These are phyloP conservation scores for Mucor racemosus DNA, from an alignment of 371 early-diverging fungal species.

Conservation along the genomic window DNA sequence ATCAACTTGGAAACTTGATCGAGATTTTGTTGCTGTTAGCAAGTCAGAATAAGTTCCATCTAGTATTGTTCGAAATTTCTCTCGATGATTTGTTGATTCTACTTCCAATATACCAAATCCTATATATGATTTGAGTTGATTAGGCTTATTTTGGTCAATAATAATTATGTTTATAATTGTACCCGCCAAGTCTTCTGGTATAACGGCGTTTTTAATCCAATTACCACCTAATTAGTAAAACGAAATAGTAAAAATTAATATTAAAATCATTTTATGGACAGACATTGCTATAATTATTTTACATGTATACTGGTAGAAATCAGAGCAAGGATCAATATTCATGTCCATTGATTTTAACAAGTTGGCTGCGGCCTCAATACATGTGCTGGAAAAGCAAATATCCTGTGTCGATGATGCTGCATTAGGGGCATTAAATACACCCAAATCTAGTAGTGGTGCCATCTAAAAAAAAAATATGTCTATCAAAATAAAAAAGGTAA, in stretches of 20 bases:
- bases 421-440: slow-evolving; percentile 1
- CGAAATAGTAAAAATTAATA: background rate
- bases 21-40: slow-evolving; percentile 19
- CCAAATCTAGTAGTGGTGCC: slow-evolving; percentile 6
- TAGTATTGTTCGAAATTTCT: slow-evolving; percentile 17
- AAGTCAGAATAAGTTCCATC: slow-evolving; percentile 22
- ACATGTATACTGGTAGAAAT: slow-evolving; percentile 61
- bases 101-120: slow-evolving; percentile 26
- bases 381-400: slow-evolving; percentile 45
- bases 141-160: background rate
- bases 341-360: slow-evolving; percentile 32
- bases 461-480: slow-evolving; percentile 8
- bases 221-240: slow-evolving; percentile 47
- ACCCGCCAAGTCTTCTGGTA: slow-evolving; percentile 56
- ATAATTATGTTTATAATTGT: background rate
- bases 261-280: no score
- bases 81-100: slow-evolving; percentile 18
- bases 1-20: slow-evolving; percentile 16
- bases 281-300: slow-evolving; percentile 10
- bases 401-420: background rate
- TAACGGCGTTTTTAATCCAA: slow-evolving; percentile 43
- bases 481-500: background rate
- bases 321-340: slow-evolving; percentile 48
- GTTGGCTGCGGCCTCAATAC: slow-evolving; percentile 47
- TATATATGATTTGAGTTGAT: background rate